Conservation (phyloP, 495 filamentous ascomycete genomes). For the Hypoxylon cercidicola region DNA sequence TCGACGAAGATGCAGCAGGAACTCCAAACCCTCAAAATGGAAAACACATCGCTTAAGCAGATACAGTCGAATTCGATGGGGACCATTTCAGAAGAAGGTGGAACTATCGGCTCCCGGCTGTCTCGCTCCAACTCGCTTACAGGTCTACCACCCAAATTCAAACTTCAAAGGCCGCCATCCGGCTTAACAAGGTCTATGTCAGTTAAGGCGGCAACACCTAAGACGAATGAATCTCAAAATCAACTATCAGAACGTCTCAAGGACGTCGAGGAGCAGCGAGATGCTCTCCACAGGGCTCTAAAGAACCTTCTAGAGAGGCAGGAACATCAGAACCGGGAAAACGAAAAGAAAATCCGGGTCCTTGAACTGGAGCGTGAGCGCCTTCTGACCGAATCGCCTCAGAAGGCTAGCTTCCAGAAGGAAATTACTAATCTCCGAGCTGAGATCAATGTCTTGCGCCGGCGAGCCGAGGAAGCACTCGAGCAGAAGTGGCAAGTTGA, state of each 20-base stretch:
- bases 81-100: conserved; percentile 45
- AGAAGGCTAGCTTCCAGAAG: conserved; percentile 79
- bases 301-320: conserved; percentile 89
- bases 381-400: conserved; percentile 74
- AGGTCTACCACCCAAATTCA: conserved; percentile 43
- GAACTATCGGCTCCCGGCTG: conserved; percentile 39
- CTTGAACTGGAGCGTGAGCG: conserved; percentile 83
- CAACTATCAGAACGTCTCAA: conserved; percentile 85
- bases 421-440: conserved; percentile 82
- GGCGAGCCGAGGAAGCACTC: conserved; percentile 93
- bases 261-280: conserved; percentile 91
- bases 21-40: conserved; percentile 71
- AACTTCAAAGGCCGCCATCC: conserved; percentile 48
- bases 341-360: conserved; percentile 76
- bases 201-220: conserved; percentile 50
- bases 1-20: conserved; percentile 84
- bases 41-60: conserved; percentile 64
- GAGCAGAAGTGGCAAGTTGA: conserved; percentile 97
- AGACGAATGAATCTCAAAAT: conserved; percentile 71
- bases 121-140: conserved; percentile 59
- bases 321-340: conserved; percentile 80
- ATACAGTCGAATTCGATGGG: conserved; percentile 36
- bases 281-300: conserved; percentile 87
- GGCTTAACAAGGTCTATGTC: conserved; percentile 68
- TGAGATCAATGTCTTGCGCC: conserved; percentile 85